Evolutionary conservation across 306 rosid species (phyloP), one percentile per base, ranked within the genome.

Genomic region (Glycyrrhiza uralensis): DNA sequence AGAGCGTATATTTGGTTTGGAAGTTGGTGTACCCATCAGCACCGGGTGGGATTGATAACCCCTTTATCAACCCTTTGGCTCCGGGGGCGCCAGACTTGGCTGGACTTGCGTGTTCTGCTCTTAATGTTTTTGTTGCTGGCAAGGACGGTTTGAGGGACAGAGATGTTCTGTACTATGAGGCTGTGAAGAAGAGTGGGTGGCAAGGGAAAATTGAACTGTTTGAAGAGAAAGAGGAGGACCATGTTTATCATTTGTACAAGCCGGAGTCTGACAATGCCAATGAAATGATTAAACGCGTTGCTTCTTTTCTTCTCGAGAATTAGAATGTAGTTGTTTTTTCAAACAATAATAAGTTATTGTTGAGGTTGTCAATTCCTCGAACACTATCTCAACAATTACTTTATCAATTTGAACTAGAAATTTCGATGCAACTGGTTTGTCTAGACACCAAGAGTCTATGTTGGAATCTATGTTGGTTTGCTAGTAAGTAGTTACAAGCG

Each of bases 161-260:
- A 82, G 80, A 77, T 6, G 17, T 82, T 61, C n/a, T n/a, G n/a
- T n/a, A n/a, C n/a, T n/a, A n/a, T 17, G 74, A 78, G 15, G 49
- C 15, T 35, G 50, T 82, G 39, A 69, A 63, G 45, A 50, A 62
- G 54, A 82, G 83, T 64, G 77, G 69, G 0, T 82, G 86, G 86
- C 3, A 63, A 47, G 83, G 86, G 35, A 45, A 70, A 46, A 0
- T 74, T 7, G 63, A 82, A 20, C 17, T 74, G 2, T 44, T 62
- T 49, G 78, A 69, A 32, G 69, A 63, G 54, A 24, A 74, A 11
- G 81, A 69, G 14, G 77, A 66, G 22, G 68, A 20, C 5, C 83
- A 82, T 66, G 49, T 0, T 38, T 82, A 55, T 12, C 77, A 62
- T 17, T 4, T 82, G 3, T 1, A 35, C 55, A 3, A 62, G 1